These are phyloP conservation scores for Symbiodinium natans DNA, from an alignment of 73 alveolate genomes.

Conservation along the genomic window DNA sequence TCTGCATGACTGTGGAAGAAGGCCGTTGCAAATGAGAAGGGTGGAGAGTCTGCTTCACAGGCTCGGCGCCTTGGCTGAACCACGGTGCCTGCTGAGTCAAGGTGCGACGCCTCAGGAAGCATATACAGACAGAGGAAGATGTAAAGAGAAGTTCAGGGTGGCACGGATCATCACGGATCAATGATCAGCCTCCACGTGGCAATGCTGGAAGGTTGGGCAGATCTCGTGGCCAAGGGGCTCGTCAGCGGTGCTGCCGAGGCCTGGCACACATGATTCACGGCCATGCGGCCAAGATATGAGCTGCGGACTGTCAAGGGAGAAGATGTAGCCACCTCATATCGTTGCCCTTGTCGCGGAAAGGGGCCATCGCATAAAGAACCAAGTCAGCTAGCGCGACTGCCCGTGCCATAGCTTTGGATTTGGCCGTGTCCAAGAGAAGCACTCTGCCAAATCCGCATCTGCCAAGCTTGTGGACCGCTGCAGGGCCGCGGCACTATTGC, in stretches of 20 bases:
- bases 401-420: not conserved
- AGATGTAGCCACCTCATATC: too few species aligned
- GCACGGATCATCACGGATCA: too few species aligned
- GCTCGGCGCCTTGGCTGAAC: not conserved
- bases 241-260: not conserved
- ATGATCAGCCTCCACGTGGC: not conserved
- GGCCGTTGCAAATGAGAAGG: too few species aligned
- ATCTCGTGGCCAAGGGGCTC: not conserved
- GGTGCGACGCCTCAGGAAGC: not conserved
- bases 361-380: not conserved
- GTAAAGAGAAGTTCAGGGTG: too few species aligned
- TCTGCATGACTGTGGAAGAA: too few species aligned
- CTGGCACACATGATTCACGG: too few species aligned
- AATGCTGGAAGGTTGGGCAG: not conserved
- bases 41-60: not conserved
- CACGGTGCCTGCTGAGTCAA: not conserved
- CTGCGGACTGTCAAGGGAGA: too few species aligned
- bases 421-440: too few species aligned
- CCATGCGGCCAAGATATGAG: too few species aligned
- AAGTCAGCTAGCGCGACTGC: not conserved
- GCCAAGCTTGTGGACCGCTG: not conserved
- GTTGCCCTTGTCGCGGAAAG: not conserved
- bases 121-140: not conserved
- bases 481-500: not conserved
- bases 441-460: too few species aligned